phyloP scores from a whole-genome alignment of 805 yeast genomes.

The Cyberlindnera bimundalis region DNA sequence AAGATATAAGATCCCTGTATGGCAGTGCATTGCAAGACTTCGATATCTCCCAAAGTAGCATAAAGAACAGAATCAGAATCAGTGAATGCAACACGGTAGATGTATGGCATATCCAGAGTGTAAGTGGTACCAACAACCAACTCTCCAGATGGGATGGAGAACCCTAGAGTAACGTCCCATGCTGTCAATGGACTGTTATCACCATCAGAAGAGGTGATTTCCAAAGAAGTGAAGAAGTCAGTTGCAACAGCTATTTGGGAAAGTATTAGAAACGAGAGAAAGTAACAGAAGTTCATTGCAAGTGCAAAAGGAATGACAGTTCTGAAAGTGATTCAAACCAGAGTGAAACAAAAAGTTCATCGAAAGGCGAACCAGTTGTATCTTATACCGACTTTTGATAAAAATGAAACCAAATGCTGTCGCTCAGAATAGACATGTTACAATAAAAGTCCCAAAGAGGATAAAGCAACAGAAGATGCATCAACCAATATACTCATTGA shows the following conservation, averaged over 20 bases:
- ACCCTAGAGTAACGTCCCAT: constrained; percentile 34
- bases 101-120: constrained; percentile 28
- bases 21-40: constrained; percentile 31
- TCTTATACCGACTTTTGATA: neutral
- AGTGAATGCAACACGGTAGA: constrained; percentile 34
- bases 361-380: neutral
- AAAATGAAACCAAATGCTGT: too few relatives aligned
- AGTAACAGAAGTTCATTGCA: constrained; percentile 7
- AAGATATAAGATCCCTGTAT: constrained; percentile 33
- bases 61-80: constrained; percentile 18
- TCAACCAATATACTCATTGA: too few relatives aligned
- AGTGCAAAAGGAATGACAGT: too few relatives aligned
- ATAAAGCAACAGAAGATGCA: too few relatives aligned
- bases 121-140: constrained; percentile 19
- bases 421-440: too few relatives aligned
- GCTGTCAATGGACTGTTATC: constrained; percentile 28
- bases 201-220: constrained; percentile 10
- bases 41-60: constrained; percentile 27
- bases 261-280: constrained; percentile 8
- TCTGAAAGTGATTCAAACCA: neutral
- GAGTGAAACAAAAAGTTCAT: constrained; percentile 3
- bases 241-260: constrained; percentile 6
- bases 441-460: too few relatives aligned
- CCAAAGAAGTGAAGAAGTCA: constrained; percentile 8
- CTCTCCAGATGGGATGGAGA: constrained; percentile 26